Conservation (phyloP, 2,329 filamentous ascomycete species). For the Fusarium staphyleae region DNA sequence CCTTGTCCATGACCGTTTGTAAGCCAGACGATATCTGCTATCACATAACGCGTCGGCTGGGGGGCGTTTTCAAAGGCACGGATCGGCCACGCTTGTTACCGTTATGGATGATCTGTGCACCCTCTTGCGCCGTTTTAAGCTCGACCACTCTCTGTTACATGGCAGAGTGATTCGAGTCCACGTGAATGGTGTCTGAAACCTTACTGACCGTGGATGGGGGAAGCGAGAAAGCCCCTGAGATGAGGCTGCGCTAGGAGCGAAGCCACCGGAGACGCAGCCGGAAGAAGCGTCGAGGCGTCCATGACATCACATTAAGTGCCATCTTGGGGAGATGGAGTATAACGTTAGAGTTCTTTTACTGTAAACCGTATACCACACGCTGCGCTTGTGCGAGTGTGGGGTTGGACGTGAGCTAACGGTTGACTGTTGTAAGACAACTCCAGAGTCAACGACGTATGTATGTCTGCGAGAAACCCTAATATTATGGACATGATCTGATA, state of each 20-base stretch:
- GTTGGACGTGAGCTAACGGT: no score
- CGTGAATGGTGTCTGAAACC: neutral
- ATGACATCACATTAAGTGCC: constrained; percentile 5
- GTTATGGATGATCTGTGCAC: neutral
- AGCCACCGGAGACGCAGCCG: constrained; percentile 12
- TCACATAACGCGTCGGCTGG: neutral
- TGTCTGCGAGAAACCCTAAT: no score
- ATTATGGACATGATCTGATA: no score
- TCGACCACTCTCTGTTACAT: neutral
- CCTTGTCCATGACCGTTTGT: constrained; percentile 8
- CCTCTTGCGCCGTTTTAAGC: neutral
- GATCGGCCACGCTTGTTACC: constrained; percentile 20
- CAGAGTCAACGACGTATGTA: neutral
- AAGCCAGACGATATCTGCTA: neutral
- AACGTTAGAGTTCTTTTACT: no score
- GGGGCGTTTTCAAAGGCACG: constrained; percentile 9
- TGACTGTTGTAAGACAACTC: no score
- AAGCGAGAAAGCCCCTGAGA: constrained; percentile 7
- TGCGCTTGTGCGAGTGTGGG: neutral
- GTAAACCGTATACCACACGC: neutral
- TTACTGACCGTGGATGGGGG: neutral
- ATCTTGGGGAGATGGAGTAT: rapidly evolving
- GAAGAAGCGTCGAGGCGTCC: constrained; percentile 6
- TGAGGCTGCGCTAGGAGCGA: constrained; percentile 8
- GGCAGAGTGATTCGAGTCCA: neutral